These are phyloP conservation scores for Dillenia suffruticosa DNA, from an alignment of 164 flowering plant species.

Conservation along the genomic window DNA sequence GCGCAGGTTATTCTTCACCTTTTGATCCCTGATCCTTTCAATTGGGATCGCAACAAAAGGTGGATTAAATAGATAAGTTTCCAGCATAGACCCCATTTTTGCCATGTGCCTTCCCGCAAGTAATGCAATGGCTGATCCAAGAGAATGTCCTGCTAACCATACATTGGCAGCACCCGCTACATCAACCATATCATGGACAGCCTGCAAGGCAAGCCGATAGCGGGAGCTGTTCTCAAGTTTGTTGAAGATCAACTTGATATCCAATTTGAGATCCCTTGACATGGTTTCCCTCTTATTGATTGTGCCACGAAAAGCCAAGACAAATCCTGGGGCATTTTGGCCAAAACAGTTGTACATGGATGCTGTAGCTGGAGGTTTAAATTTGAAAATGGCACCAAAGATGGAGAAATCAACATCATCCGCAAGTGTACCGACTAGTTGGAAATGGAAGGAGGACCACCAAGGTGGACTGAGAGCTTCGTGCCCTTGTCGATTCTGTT, in stretches of 20 bases:
- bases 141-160: slow-evolving; percentile 92
- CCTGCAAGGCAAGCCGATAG: slow-evolving; percentile 61
- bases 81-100: slow-evolving; percentile 30
- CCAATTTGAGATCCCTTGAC: slow-evolving; percentile 56
- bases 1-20: slow-evolving; percentile 27
- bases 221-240: slow-evolving; percentile 70
- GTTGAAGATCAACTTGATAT: slow-evolving; percentile 49
- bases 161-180: slow-evolving; percentile 32
- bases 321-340: slow-evolving; percentile 39
- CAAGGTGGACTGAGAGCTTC: slow-evolving; percentile 84
- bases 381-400: slow-evolving; percentile 74
- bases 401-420: slow-evolving; percentile 56
- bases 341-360: slow-evolving; percentile 6
- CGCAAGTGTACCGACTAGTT: slow-evolving; percentile 35
- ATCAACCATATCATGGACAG: slow-evolving; percentile 54
- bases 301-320: slow-evolving; percentile 87
- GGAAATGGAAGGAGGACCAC: slow-evolving; percentile 77
- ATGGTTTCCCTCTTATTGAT: slow-evolving; percentile 51
- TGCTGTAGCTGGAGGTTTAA: slow-evolving; percentile 18
- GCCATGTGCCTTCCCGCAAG: slow-evolving; percentile 91
- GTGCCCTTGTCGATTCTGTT: slow-evolving; percentile 44
- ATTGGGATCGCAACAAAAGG: slow-evolving; percentile 27
- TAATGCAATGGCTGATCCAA: slow-evolving; percentile 84
- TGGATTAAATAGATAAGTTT: slow-evolving; percentile 27
- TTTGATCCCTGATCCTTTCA: slow-evolving; percentile 20